Evolutionary conservation across 306 rosid genomes (phyloP), one percentile per base, ranked within the genome.

Genomic region (Amphicarpaea edgeworthii): DNA sequence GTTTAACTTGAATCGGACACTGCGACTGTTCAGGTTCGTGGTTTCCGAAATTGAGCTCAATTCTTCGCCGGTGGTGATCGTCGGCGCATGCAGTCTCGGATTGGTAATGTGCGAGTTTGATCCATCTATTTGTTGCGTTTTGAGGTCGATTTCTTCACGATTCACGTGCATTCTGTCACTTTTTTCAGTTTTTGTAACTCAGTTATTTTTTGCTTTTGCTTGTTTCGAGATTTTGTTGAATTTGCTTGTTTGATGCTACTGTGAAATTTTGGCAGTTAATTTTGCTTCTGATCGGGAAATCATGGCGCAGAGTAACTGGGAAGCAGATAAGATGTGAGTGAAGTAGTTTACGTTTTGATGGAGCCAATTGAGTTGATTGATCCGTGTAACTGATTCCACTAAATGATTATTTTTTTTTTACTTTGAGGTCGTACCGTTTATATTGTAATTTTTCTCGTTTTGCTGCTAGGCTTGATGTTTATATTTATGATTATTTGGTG

Each of bases 271-370:
- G 24, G 77, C 83, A 84, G 91, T 81, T 81, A 62, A 80, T 59
- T 76, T 62, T 73, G 77, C 51, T 58, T 62, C 42, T 67, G 58
- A 76, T 16, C 67, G 43, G 17, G 76, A 68, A 66, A 71, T 72
- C 73, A 93, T 93, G 98, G 92, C 94, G 73, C 96, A 89, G 89
- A 93, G 93, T 73, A 91, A 87, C 83, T 93, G 98, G 98, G 98
- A 93, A 83, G 98, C 98, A 17, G 98, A 93, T 90, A 93, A 93
- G 89, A 93, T 93, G 98, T 93, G 86, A 58, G 59, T 40, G 32
- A 12, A 50, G 43, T 37, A 53, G 24, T 60, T 70, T 49, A 21
- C 73, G 46, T 45, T 45, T 73, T 80, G 68, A 42, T 30, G 1
- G 49, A 53, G 60, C 15, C 14, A 60, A 10, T 65, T 19, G 57